Conservation (phyloP, 148 eudicot genomes). For the Rheum nobile region DNA sequence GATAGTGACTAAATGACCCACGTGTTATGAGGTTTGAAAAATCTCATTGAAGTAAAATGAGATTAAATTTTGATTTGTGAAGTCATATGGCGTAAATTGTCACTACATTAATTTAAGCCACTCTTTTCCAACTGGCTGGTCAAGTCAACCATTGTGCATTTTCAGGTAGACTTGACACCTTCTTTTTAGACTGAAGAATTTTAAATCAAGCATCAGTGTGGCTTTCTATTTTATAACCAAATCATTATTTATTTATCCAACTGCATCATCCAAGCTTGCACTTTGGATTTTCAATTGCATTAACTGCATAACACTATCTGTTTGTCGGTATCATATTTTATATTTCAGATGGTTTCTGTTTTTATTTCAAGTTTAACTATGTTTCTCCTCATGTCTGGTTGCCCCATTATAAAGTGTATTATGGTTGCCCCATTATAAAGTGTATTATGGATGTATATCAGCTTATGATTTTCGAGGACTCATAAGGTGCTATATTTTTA, state of each 20-base stretch:
- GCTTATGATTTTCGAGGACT: neutral
- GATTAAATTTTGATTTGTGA: no score
- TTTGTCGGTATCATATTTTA: neutral
- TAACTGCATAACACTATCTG: neutral
- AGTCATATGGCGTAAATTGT: no score
- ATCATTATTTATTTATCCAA: neutral
- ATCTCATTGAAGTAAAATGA: no score
- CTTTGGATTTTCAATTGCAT: neutral
- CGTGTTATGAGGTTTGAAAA: no score
- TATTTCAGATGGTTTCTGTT: neutral
- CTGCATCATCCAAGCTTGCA: conserved; percentile 1
- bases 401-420: neutral
- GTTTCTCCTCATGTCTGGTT: neutral
- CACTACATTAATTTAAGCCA: no score
- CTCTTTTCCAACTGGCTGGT: no score
- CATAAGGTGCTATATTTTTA: neutral
- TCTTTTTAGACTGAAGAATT: neutral
- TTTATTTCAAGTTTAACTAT: neutral
- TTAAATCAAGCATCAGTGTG: neutral
- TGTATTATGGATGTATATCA: neutral
- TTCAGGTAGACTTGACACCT: conserved; percentile 51
- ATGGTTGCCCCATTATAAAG: no score
- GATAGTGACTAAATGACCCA: no score
- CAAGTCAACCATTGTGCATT: conserved; percentile 80
- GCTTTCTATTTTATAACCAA: neutral